Conservation (phyloP, 768 basidiomycete genomes). For the Phylloporus sp. region DNA sequence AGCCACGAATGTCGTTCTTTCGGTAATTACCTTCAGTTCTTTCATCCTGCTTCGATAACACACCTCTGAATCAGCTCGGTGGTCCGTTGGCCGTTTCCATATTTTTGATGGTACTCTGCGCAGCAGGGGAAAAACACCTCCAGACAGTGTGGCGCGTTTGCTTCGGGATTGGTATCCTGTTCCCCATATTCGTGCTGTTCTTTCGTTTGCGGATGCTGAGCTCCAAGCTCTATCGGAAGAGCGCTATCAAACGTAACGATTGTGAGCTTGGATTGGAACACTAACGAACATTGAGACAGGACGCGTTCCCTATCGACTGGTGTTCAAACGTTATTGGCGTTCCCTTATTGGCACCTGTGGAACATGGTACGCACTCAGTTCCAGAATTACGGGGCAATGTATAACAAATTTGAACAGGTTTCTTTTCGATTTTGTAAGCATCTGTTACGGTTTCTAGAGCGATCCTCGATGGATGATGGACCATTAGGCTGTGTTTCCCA, state of each 20-base stretch:
- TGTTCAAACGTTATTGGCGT: slow-evolving; percentile 62
- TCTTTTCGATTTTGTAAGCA: slow-evolving; percentile 59
- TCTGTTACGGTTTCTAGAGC: not conserved
- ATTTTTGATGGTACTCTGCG: slow-evolving; percentile 65
- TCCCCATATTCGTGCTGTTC: slow-evolving; percentile 65
- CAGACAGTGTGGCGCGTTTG: slow-evolving; percentile 64
- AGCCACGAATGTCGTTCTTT: slow-evolving; percentile 69
- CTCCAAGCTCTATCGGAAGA: slow-evolving; percentile 56
- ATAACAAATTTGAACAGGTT: slow-evolving; percentile 43
- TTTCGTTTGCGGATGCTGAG: slow-evolving; percentile 73
- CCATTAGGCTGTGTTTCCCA: slow-evolving; percentile 60
- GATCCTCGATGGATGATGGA: not conserved
- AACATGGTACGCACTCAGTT: slow-evolving; percentile 46
- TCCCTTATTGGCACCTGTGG: slow-evolving; percentile 67
- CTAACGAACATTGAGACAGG: slow-evolving; percentile 28
- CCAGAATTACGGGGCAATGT: not conserved
- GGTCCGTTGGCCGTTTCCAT: slow-evolving; percentile 62
- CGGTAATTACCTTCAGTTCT: slow-evolving; percentile 34
- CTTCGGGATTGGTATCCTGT: slow-evolving; percentile 58
- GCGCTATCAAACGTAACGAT: slow-evolving; percentile 57
- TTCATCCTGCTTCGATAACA: not conserved
- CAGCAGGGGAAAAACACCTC: slow-evolving; percentile 57
- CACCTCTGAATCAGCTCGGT: slow-evolving; percentile 43
- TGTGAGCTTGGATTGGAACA: not conserved
- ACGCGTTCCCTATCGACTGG: slow-evolving; percentile 57